Conservation (phyloP, 257 asterid species). For the Voacanga thouarsii region DNA sequence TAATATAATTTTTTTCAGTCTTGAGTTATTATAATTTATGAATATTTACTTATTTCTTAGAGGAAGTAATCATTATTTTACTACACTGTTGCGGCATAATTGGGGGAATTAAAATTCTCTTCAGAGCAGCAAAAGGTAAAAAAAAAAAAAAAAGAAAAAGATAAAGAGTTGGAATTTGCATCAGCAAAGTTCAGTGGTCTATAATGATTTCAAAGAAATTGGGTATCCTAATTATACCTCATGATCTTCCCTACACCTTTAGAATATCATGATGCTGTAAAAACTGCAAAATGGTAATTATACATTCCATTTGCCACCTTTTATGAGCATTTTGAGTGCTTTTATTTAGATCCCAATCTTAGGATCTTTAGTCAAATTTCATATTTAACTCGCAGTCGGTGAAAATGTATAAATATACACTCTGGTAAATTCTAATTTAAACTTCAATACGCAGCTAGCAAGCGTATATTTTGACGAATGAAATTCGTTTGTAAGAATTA, state of each 20-base stretch:
- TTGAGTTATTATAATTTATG: no score
- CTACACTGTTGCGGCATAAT: background rate
- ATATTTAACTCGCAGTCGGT: no score
- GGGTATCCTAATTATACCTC: conserved; percentile 38
- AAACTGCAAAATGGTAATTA: conserved; percentile 13
- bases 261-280: conserved; percentile 25
- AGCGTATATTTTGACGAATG: no score
- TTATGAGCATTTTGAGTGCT: conserved; percentile 4
- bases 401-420: no score
- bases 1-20: no score
- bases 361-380: background rate
- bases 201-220: conserved; percentile 36
- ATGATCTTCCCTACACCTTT: conserved; percentile 35
- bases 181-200: background rate
- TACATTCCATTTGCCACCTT: conserved; percentile 17
- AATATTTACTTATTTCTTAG: background rate
- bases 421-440: no score
- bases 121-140: no score
- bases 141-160: no score
- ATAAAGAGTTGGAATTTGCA: background rate
- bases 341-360: conserved; percentile 1
- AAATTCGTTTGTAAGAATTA: no score
- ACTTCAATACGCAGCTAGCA: no score
- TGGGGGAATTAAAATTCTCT: background rate
- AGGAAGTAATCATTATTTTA: background rate